phyloP scores from a whole-genome alignment of 352 stramenopile genomes.

The Phytophthora pistaciae region DNA sequence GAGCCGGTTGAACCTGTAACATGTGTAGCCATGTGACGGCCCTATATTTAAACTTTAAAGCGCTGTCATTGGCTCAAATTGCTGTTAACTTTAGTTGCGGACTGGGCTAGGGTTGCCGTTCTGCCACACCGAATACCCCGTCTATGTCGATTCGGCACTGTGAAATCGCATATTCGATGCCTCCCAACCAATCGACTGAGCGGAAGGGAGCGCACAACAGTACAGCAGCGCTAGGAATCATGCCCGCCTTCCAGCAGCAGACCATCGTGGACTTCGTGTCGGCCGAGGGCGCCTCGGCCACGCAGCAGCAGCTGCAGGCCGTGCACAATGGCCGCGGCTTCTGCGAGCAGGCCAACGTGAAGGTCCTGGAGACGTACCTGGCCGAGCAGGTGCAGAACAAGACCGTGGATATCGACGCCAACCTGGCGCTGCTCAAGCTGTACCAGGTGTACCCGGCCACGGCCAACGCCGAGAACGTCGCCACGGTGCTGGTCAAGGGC shows the following conservation, averaged over 20 bases:
- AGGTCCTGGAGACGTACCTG: slow-evolving; percentile 74
- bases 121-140: slow-evolving; percentile 2
- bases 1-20: slow-evolving; percentile 12
- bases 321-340: slow-evolving; percentile 56
- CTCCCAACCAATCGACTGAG: slow-evolving; percentile 33
- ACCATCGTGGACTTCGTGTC: slow-evolving; percentile 72
- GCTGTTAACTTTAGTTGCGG: slow-evolving; percentile 2
- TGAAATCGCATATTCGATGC: slow-evolving; percentile 29
- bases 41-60: slow-evolving; percentile 13
- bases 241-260: slow-evolving; percentile 73
- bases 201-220: slow-evolving; percentile 13
- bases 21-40: slow-evolving; percentile 37
- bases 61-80: slow-evolving; percentile 18
- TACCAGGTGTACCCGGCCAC: slow-evolving; percentile 79
- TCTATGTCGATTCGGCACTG: slow-evolving; percentile 4
- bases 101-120: not conserved
- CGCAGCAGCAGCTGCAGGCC: slow-evolving; percentile 68
- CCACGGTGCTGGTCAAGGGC: slow-evolving; percentile 78
- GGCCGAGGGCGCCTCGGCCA: slow-evolving; percentile 45
- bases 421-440: slow-evolving; percentile 85
- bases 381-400: slow-evolving; percentile 74
- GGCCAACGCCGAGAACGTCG: slow-evolving; percentile 65
- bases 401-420: slow-evolving; percentile 77
- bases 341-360: slow-evolving; percentile 59
- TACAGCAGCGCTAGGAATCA: slow-evolving; percentile 38